These are phyloP conservation scores for Hericium alpestre DNA, from an alignment of 768 basidiomycete species.

Conservation along the genomic window DNA sequence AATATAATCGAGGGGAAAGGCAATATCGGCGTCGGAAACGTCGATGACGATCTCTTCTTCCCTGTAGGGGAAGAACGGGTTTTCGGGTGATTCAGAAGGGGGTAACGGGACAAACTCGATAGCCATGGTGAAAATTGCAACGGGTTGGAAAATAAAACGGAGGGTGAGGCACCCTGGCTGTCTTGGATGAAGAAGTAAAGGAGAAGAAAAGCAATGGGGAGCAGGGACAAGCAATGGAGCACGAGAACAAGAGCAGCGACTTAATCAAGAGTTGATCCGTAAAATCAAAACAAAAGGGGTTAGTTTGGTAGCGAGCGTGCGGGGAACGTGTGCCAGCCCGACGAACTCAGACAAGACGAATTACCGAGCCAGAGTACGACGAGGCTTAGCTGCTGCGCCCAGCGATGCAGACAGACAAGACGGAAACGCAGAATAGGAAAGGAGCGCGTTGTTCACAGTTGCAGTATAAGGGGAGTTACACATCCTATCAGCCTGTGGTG, in stretches of 20 bases:
- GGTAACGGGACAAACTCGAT: not conserved
- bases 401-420: not conserved
- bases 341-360: not conserved
- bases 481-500: not conserved
- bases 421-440: not conserved
- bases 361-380: too few species aligned
- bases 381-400: not conserved
- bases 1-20: not conserved
- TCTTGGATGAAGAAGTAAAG: not conserved
- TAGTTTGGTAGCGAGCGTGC: not conserved
- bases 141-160: not conserved
- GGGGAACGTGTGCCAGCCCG: not conserved
- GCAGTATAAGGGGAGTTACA: too few species aligned
- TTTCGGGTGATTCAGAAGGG: not conserved
- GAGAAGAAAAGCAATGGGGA: not conserved
- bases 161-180: not conserved
- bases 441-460: too few species aligned
- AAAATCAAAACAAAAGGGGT: not conserved
- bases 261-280: not conserved
- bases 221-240: too few species aligned
- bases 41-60: not conserved
- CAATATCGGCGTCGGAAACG: not conserved
- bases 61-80: not conserved
- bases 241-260: not conserved
- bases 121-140: not conserved